Conservation (phyloP, 2,329 filamentous ascomycete genomes). For the Fusarium sublunatum region DNA sequence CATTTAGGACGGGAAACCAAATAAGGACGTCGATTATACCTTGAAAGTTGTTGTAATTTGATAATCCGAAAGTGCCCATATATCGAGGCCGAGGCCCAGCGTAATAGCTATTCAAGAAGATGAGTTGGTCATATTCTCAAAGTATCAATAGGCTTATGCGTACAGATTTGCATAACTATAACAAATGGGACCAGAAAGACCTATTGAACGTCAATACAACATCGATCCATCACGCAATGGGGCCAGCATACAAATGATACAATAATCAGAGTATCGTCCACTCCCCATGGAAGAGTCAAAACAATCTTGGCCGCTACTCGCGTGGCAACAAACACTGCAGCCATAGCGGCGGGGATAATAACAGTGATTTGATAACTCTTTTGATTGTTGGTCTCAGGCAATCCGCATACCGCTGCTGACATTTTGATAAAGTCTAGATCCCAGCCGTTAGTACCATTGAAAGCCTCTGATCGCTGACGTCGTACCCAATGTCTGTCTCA, state of each 20-base stretch:
- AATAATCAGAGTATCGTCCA: slow-evolving; percentile 6
- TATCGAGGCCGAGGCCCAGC: slow-evolving; percentile 14
- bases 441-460: rapidly evolving
- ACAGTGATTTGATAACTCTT: background rate
- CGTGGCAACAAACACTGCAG: background rate
- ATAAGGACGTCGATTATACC: background rate
- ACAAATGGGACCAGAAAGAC: background rate
- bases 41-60: slow-evolving; percentile 11
- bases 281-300: background rate
- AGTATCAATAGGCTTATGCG: rapidly evolving
- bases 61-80: slow-evolving; percentile 13
- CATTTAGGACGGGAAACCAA: too few species aligned
- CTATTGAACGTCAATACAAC: background rate
- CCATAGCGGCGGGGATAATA: background rate
- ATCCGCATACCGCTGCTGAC: slow-evolving; percentile 1
- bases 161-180: background rate
- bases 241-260: background rate
- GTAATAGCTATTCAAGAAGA: background rate
- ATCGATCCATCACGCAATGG: background rate
- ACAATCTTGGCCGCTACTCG: background rate
- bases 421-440: slow-evolving; percentile 21
- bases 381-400: background rate
- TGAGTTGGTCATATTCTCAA: background rate
- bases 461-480: rapidly evolving
- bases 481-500: slow-evolving; percentile 13